Conservation (phyloP, 2,329 filamentous ascomycete species). For the Sclerotinia sclerotiorum region DNA sequence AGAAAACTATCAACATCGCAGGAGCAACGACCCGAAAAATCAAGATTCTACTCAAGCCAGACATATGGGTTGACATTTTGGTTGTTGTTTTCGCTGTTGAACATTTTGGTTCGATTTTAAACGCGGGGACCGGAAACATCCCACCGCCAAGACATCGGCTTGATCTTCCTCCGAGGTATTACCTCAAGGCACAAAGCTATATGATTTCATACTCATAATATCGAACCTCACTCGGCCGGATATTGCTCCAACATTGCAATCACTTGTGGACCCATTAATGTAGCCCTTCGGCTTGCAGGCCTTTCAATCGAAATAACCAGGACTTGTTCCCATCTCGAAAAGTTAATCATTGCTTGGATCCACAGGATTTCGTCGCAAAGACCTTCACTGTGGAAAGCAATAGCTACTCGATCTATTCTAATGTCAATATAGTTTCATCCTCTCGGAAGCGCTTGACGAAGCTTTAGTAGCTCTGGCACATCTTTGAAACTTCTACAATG, state of each 20-base stretch:
- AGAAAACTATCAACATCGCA: too few species aligned
- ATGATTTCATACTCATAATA: not conserved
- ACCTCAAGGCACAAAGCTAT: not conserved
- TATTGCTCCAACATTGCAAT: not conserved
- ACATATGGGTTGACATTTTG: too few species aligned
- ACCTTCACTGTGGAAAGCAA: constrained; percentile 1
- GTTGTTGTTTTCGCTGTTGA: not conserved
- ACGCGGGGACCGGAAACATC: not conserved
- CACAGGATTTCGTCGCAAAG: not conserved
- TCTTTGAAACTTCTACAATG: not conserved
- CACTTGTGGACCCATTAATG: too few species aligned
- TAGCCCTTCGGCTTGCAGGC: too few species aligned
- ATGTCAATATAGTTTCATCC: not conserved
- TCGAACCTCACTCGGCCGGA: not conserved
- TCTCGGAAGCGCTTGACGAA: not conserved
- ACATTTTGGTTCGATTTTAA: not conserved
- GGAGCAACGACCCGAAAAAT: too few species aligned
- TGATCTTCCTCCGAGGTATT: not conserved
- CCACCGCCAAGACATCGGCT: not conserved
- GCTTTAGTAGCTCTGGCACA: not conserved
- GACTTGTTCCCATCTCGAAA: not conserved
- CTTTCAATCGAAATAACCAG: not conserved
- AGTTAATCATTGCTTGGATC: constrained; percentile 11
- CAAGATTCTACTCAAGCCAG: too few species aligned
- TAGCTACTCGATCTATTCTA: not conserved